phyloP scores from a whole-genome alignment of 345 rosid genomes.

The Salix arbutifolia region DNA sequence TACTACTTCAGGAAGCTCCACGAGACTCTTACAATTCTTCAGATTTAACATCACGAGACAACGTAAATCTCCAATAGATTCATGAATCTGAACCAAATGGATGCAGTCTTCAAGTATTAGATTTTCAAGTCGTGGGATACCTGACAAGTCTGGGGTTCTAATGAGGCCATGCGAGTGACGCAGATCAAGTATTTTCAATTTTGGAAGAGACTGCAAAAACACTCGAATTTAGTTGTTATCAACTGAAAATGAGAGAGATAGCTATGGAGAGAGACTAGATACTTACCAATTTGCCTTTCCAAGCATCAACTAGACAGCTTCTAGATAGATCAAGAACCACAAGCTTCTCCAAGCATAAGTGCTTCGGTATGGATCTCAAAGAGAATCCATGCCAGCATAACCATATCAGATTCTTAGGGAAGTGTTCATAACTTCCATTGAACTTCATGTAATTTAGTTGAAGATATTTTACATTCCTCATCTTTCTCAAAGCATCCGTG shows the following conservation, averaged over 20 bases:
- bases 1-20: neutral
- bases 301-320: neutral
- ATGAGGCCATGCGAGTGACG: neutral
- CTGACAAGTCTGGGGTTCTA: too few relatives aligned
- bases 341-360: neutral
- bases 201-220: neutral
- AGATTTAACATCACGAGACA: neutral
- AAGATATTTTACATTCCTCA: neutral
- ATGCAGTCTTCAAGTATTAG: too few relatives aligned
- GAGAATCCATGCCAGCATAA: neutral
- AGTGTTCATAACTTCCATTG: neutral
- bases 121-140: too few relatives aligned
- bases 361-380: neutral
- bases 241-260: rapidly evolving
- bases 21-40: neutral
- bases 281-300: slow-evolving; percentile 1
- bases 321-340: neutral
- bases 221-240: neutral
- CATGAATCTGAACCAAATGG: too few relatives aligned
- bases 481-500: neutral
- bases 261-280: neutral
- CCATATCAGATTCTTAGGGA: neutral
- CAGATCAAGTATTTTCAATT: neutral
- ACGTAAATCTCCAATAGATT: neutral
- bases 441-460: neutral